Evolutionary conservation across 176 grass and related monocot species (phyloP).

Genomic region (Musa itinerans): DNA sequence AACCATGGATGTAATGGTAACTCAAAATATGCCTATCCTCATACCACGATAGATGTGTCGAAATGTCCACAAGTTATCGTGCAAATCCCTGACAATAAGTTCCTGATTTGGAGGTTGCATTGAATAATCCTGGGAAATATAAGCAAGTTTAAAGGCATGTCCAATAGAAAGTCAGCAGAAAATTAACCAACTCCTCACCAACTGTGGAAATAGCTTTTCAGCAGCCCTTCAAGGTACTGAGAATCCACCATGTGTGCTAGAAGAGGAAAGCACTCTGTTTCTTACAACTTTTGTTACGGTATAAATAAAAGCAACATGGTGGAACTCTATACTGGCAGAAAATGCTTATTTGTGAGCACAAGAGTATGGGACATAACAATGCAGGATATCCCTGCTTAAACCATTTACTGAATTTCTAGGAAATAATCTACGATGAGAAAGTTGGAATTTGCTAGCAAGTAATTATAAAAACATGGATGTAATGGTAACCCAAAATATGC

Average conservation of each 20-base stretch:
- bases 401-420: neutral
- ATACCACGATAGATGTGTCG: conserved; percentile 99
- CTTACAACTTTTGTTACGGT: neutral
- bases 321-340: neutral
- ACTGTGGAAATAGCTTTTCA: conserved; percentile 88
- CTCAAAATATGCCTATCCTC: conserved; percentile 9
- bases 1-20: neutral
- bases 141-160: conserved; percentile 22
- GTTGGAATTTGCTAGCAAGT: too few species aligned
- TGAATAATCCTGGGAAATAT: conserved; percentile 59
- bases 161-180: neutral
- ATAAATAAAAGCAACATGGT: neutral
- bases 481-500: neutral
- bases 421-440: neutral
- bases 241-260: conserved; percentile 96
- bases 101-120: conserved; percentile 96
- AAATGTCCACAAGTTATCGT: conserved; percentile 95
- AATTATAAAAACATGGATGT: too few species aligned
- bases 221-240: conserved; percentile 82
- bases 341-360: neutral
- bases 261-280: conserved; percentile 22
- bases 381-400: neutral
- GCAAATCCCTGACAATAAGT: conserved; percentile 84
- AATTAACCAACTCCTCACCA: conserved; percentile 33
- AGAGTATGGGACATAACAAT: neutral